Conservation (phyloP, 768 basidiomycete species). For the Glaciozyma martinii region DNA sequence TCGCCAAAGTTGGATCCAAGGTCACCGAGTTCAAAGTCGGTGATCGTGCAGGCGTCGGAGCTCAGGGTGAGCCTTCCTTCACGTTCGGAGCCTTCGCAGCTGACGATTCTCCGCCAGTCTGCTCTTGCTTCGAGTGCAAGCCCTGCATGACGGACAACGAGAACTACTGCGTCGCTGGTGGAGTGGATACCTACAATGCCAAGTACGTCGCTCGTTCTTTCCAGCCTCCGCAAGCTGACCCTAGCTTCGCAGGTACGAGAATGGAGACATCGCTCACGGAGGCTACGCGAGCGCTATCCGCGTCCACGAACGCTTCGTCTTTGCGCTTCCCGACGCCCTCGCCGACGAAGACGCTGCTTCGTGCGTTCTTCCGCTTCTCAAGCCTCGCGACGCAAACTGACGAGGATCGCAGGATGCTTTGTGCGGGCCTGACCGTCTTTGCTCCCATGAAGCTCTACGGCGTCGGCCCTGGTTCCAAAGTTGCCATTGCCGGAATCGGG, state of each 20-base stretch:
- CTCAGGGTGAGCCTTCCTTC: constrained; percentile 19
- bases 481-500: constrained; percentile 46
- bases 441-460: constrained; percentile 43
- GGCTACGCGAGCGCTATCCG: constrained; percentile 40
- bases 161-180: constrained; percentile 22
- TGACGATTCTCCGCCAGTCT: constrained; percentile 38
- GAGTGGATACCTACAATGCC: constrained; percentile 31
- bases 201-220: constrained; percentile 11
- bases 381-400: neutral
- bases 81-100: neutral
- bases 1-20: constrained; percentile 38
- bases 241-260: constrained; percentile 21
- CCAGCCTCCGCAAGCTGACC: neutral
- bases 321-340: constrained; percentile 39
- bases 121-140: constrained; percentile 26
- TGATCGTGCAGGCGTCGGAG: constrained; percentile 19
- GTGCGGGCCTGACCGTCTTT: constrained; percentile 41
- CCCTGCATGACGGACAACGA: constrained; percentile 27
- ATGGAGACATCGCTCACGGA: constrained; percentile 31
- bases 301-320: constrained; percentile 37
- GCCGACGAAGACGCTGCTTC: constrained; percentile 35
- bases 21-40: constrained; percentile 41
- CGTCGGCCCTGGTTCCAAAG: constrained; percentile 51
- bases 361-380: neutral
- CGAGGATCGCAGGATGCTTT: constrained; percentile 34